Evolutionary conservation across 2,329 filamentous ascomycete species (phyloP), one percentile per base, ranked within the genome.

Genomic region (Xylariaceae sp.): DNA sequence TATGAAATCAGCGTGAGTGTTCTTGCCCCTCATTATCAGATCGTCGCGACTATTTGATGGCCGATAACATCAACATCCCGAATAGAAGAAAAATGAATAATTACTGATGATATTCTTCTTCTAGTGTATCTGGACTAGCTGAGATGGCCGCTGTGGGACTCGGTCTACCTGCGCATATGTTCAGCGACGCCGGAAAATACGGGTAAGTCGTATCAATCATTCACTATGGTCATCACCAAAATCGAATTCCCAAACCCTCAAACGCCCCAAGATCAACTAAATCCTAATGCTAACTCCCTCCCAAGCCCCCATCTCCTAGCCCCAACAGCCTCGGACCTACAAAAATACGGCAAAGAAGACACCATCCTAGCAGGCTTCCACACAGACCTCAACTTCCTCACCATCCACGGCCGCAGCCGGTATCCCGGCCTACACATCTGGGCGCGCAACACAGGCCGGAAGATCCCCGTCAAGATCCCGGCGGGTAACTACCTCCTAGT

Each of bases 331-430:
- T 81, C 78, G 0, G 76, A 82, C 57, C 72, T 82, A 11, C 43
- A 51, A 11, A 77, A 73, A 47, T 79, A 80, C 65, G 75, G 74
- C 37, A 38, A 61, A 3, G 66, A 69, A 40, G 72, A 80, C 66
- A 82, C 77, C 40, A 81, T 82, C 56, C 72, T 82, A 14, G 79
- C 79, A 14, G 79, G 79, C 32, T 82, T 82, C 67, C 79, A 82
- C 62, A 82, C 79, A 1, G 79, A 82, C 57, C 75, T 82, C 47
- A 82, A 82, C 70, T 82, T 82, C 61, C 70, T 82, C 42, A 82
- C 79, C 53, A 82, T 82, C 64, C 79, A 82, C 66, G 79, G 79
- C 45, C 79, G 79, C 53, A 80, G 76, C 22, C 76, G 79, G 48
- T 82, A 80, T 55, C 79, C 79, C 0, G 79, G 79, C 2, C 70